These are phyloP conservation scores for Lolium rigidum DNA, from an alignment of 176 grass and related monocot species.

Conservation along the genomic window DNA sequence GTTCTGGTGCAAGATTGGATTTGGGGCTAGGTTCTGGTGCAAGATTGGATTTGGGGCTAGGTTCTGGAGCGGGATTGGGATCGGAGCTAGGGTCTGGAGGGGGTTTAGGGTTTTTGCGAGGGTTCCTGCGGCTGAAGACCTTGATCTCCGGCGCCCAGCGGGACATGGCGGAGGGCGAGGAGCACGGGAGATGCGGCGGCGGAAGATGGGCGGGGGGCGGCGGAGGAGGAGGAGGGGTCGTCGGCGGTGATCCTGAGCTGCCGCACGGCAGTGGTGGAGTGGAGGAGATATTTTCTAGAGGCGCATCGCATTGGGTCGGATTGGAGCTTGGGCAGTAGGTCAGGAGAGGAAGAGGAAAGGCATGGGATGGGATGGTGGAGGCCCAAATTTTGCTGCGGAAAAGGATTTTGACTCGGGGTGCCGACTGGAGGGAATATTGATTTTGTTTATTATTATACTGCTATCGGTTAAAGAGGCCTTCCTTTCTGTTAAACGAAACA, in stretches of 20 bases:
- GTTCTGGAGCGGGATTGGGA: slow-evolving; percentile 39
- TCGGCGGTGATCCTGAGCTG: slow-evolving; percentile 8
- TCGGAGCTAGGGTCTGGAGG: slow-evolving; percentile 36
- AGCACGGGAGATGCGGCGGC: background rate
- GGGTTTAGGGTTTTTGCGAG: slow-evolving; percentile 63
- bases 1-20: slow-evolving; percentile 1
- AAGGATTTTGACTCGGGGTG: background rate
- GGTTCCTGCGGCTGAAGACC: slow-evolving; percentile 83
- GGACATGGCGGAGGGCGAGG: slow-evolving; percentile 29
- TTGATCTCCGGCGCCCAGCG: slow-evolving; percentile 75
- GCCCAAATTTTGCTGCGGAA: background rate
- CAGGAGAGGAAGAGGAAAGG: slow-evolving; percentile 11
- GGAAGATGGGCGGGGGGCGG: background rate
- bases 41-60: slow-evolving; percentile 23
- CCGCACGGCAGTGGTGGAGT: slow-evolving; percentile 4
- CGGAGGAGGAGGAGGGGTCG: background rate
- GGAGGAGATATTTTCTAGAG: slow-evolving; percentile 18
- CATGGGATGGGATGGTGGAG: background rate
- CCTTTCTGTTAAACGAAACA: no score
- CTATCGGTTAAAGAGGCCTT: no score
- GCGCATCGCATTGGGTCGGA: slow-evolving; percentile 17
- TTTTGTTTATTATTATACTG: no score
- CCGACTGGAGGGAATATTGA: background rate
- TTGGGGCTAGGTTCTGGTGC: background rate
- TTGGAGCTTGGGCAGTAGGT: slow-evolving; percentile 12